Evolutionary conservation across 768 basidiomycete species (phyloP), one percentile per base, ranked within the genome.

Genomic region (Pisolithus microcarpus): DNA sequence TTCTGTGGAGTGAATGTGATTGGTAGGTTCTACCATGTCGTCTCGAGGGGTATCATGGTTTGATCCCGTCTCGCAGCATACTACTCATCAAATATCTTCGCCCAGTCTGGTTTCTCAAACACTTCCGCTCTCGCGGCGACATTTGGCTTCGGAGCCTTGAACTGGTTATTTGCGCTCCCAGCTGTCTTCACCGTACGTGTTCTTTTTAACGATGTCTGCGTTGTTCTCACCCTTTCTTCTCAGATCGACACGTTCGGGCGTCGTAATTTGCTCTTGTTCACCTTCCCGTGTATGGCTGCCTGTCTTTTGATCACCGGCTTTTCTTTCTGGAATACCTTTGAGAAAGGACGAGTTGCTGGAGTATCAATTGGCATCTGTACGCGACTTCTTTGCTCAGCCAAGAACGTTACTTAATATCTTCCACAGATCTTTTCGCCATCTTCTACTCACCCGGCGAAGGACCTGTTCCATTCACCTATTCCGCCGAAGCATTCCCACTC

Each of bases 401-500:
- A n/a, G 24, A 26, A 26, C 7, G 26, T 26, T 15, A 15, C 46
- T 49, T 66, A 11, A 66, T n/a, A n/a, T 23, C n/a, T 5, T 2
- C 5, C 15, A 5, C 36, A 66, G 65, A 79, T 61, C 72, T 81
- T 2, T 85, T 77, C 57, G 72, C 72, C 2, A 70, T 82, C 50
- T 84, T 84, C 64, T 90, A 91, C 64, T 87, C 85, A 0, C 87
- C 86, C 1, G 89, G 89, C 54, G 90, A 90, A 71, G 91, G 91
- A 0, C 91, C 91, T 5, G 91, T 93, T 5, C 91, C 91, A 0
- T 93, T 85, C 65, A 84, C 87, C 0, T 94, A 93, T 63, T 91
- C 89, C 3, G 91, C 91, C 3, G 92, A 94, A 66, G 91, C 86
- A 13, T 95, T 89, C 78, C 91, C 91, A 6, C 74, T 94, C 36